Evolutionary conservation across 1,139 yeast genomes (phyloP), one percentile per base, ranked within the genome.

Genomic region (Yamadazyma diospyri): DNA sequence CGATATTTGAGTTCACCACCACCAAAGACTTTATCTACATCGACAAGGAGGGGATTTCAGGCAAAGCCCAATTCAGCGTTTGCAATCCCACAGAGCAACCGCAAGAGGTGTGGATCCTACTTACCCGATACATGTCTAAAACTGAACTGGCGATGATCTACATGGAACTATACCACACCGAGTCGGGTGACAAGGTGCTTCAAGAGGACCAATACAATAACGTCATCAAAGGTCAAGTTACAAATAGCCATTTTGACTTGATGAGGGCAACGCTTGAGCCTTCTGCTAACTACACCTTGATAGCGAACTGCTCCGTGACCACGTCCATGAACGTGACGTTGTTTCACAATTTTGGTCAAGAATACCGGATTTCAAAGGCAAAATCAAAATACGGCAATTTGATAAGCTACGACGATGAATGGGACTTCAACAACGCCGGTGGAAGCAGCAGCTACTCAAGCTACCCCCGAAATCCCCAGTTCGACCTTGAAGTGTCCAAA

Each of bases 401-500:
- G 1, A 51, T 57, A 2, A 35, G 56, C 0, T 30, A 54, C 1
- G 48, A 53, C 0, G 81, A 71, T 8, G 57, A 52, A 19, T 82
- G 92, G 89, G 59, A 56, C 10, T 46, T 51, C 2, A 54, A 55
- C 2, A 55, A 57, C 11, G 56, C 69, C 27, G 88, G 86, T 2
- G 89, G 92, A 0, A 72, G 69, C 41, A 74, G 79, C 75, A 46
- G 72, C 0, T 43, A 62, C 27, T 59, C 74, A 2, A 56, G 72
- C 1, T 84, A 69, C 45, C 58, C 72, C 22, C 53, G 61, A 24
- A 85, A 84, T 44, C 94, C 95, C 0, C 87, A 83, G 43, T 82
- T 63, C 46, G 57, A 61, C 27, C 32, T 60, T 51, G 45, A 48
- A 38, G 46, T 57, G 33, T 27, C 33, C 11, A 23, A 46, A 39